Evolutionary conservation across 2,329 filamentous ascomycete species (phyloP), one percentile per base, ranked within the genome.

Genomic region (Penicillium sp.): DNA sequence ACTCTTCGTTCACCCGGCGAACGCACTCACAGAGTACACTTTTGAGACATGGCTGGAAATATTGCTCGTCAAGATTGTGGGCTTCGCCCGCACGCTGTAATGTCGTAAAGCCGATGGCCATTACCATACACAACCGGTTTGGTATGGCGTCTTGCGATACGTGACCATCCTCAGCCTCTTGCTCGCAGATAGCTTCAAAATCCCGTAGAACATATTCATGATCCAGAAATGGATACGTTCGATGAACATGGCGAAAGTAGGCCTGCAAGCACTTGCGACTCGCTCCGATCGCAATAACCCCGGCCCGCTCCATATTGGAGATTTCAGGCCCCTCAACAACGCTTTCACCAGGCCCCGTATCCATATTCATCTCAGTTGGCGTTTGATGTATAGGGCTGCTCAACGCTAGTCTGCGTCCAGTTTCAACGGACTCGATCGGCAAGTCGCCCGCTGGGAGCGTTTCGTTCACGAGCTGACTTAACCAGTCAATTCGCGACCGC

Each of bases 61-160:
- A 27, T 74, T 65, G 43, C 77, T 76, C 31, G 61, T 67, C 7
- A 62, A 48, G 70, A 14, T 65, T 60, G 2, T 75, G 69, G 1
- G 77, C 67, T 51, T 78, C 72, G 1, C 76, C 76, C 1, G 75
- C 76, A 1, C 77, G 67, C 54, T 77, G 71, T 16, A 79, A 60
- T 0, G 76, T 79, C 0, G 75, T 78, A 48, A 73, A 76, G 0
- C 77, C 77, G 36, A 79, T 78, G 22, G 77, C 76, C 73, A 79
- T 77, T 57, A 79, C 68, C 4, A 79, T 71, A 54, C 76, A 76
- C 3, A 78, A 57, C 4, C 75, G 52, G 4, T 72, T 78, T 4
- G 71, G 69, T 29, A 70, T 68, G 21, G 63, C 54, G 16, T 40
- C 24, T 31, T 36, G 45, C 7, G 31, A 32, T 14, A 45, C 44